A percentile compares a stretch with the other conserved stretches of the same genome.
phyloP scores from a whole-genome alignment of 495 filamentous ascomycete genomes.

The Tetracladium setigerum region DNA sequence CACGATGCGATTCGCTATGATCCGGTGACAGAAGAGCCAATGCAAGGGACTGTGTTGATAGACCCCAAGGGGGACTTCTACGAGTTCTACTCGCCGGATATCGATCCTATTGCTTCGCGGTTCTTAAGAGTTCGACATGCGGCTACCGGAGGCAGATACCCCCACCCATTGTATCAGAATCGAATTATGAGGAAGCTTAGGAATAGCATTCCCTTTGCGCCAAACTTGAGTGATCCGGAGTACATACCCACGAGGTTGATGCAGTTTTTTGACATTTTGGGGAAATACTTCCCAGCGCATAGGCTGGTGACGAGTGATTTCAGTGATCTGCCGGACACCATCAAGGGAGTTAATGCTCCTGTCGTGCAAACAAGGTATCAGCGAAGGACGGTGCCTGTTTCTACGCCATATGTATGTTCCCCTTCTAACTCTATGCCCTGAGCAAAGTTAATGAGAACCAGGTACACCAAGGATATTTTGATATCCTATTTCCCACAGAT shows the following conservation, averaged over 20 bases:
- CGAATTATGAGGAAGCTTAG: conserved; percentile 49
- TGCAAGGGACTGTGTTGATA: conserved; percentile 84
- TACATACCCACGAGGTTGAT: conserved; percentile 92
- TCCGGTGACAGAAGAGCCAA: conserved; percentile 58
- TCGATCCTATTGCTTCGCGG: conserved; percentile 77
- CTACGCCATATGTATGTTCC: conserved; percentile 75
- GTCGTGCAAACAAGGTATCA: conserved; percentile 93
- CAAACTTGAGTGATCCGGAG: conserved; percentile 71
- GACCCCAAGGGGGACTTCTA: conserved; percentile 82
- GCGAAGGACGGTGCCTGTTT: conserved; percentile 77
- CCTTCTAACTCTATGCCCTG: background rate
- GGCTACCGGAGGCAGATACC: conserved; percentile 40
- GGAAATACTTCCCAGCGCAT: conserved; percentile 80
- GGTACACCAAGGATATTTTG: conserved; percentile 98
- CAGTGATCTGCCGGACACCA: conserved; percentile 70
- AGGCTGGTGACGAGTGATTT: conserved; percentile 89
- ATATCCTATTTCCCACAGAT: conserved; percentile 96
- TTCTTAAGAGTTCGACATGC: conserved; percentile 72
- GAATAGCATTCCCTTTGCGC: conserved; percentile 55
- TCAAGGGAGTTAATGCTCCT: conserved; percentile 78
- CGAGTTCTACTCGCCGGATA: conserved; percentile 73
- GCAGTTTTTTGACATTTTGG: conserved; percentile 91
- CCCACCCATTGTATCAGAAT: conserved; percentile 43
- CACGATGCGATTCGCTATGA: conserved; percentile 93
- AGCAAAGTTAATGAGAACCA: conserved; percentile 23